Evolutionary conservation across 352 stramenopile species (phyloP), one percentile per base, ranked within the genome.

Genomic region (Aphanomyces astaci): DNA sequence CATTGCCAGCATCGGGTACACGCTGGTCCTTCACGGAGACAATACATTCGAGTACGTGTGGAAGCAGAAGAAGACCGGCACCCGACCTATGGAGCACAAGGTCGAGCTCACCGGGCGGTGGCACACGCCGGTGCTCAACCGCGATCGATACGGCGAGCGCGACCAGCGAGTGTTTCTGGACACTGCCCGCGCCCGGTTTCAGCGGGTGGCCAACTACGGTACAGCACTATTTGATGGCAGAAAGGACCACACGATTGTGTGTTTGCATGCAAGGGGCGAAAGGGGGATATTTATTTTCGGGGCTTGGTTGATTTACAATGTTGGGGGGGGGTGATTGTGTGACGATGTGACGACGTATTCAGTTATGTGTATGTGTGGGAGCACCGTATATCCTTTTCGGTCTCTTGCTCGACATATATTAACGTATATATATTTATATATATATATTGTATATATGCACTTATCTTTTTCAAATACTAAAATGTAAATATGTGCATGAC

Each of bases 1-100:
- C 24, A 67, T 73, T 76, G 69, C 1, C 10, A 36, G 3, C 28
- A 68, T 68, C 39, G 55, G 62, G 28, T 68, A 59, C 33, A 68
- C 62, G 62, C 49, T 94, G 0, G 36, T 88, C 13, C 75, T 94
- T 5, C 82, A 94, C 65, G 84, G 83, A 2, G 84, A 94, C 71
- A 92, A 90, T 67, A 81, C 81, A 4, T 94, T 94, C 52, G 82
- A 92, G 54, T 94, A 94, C 64, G 15, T 72, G 28, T 92, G 83
- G 84, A 84, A 67, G 19, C 75, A 91, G 76, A 78, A 75, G 27
- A 78, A 82, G 11, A 78, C 64, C 24, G 76, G 72, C 7, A 65
- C 72, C 10, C 78, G 83, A 0, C 76, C 81, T 13, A 91, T 90
- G 81, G 81, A 94, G 69, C 84, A 89, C 48, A 73, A 53, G 3